phyloP scores from a whole-genome alignment of 2,329 filamentous ascomycete genomes.

The Cladosporium sp. region DNA sequence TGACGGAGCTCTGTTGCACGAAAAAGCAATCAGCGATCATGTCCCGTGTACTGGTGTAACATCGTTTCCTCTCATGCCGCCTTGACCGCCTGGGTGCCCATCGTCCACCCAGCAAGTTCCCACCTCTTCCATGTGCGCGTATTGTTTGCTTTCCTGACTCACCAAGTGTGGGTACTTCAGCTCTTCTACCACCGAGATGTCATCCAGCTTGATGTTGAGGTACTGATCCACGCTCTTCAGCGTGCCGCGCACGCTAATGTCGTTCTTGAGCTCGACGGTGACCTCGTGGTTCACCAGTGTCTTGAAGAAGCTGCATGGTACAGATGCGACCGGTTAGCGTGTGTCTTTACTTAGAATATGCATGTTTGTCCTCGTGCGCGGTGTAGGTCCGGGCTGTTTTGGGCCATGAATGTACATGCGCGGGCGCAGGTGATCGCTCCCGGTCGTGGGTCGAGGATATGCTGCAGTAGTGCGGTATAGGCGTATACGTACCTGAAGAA shows the following conservation, averaged over 20 bases:
- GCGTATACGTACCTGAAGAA: constrained; percentile 28
- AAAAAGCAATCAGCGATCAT: constrained; percentile 7
- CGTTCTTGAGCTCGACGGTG: constrained; percentile 98
- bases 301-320: constrained; percentile 79
- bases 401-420: not conserved
- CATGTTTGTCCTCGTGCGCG: not conserved
- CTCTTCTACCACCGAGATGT: constrained; percentile 89
- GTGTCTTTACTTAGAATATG: not conserved
- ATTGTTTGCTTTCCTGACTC: constrained; percentile 25
- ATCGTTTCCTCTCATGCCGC: not conserved
- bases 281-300: constrained; percentile 96
- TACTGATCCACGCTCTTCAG: constrained; percentile 98
- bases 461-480: not conserved
- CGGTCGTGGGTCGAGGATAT: not conserved
- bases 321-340: not conserved
- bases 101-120: not conserved
- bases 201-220: constrained; percentile 97
- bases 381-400: not conserved
- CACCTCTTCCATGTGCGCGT: not conserved
- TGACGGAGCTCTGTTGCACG: constrained; percentile 63
- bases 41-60: not conserved
- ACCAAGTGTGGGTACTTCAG: constrained; percentile 92
- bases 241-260: constrained; percentile 92
- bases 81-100: not conserved
- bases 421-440: not conserved